Evolutionary conservation across 352 stramenopile species (phyloP), one percentile per base, ranked within the genome.

Genomic region (Globisporangium middletonii): DNA sequence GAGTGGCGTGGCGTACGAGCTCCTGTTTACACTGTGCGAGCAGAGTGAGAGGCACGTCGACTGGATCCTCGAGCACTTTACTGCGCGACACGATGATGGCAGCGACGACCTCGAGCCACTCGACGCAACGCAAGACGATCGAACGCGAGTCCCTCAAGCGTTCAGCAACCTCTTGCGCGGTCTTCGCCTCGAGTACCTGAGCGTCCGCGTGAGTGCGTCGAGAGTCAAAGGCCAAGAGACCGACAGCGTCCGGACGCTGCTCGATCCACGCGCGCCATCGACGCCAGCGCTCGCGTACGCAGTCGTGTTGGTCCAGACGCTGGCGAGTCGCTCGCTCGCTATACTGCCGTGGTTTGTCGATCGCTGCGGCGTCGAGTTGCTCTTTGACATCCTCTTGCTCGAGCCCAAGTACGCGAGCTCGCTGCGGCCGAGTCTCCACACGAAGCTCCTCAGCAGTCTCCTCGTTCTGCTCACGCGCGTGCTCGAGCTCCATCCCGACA

Each of bases 261-360:
- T 65, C 4, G 59, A 65, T 49, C 53, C 59, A 19, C 59, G 53
- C 13, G 37, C 15, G 12, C 59, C 59, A 5, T 57, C 59, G 16
- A 53, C n/a, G 15, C 33, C 59, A 15, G 38, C 59, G 3, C 27
- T 60, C 7, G 59, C 46, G 53, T 65, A 59, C 28, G 52, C 48
- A 0, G 35, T 60, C 4, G 53, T 35, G 7, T 41, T 65, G 27
- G 19, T 60, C 11, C 51, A 48, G 9, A 37, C 54, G 8, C 43
- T 57, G 15, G 50, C 37, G 0, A 8, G n/a, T 1, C 38, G 18
- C 8, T 65, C 45, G 0, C 38, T 30, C 3, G 4, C 4, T 28
- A 23, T 60, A 23, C 18, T 60, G 26, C 19, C 48, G 8, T 56
- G 53, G 53, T 46, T 60, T 50, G 28, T 52, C 30, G 53, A 65